These are phyloP conservation scores for Hemisphaericaspora lyxosophila DNA, from an alignment of 1,139 yeast genomes.

Conservation along the genomic window DNA sequence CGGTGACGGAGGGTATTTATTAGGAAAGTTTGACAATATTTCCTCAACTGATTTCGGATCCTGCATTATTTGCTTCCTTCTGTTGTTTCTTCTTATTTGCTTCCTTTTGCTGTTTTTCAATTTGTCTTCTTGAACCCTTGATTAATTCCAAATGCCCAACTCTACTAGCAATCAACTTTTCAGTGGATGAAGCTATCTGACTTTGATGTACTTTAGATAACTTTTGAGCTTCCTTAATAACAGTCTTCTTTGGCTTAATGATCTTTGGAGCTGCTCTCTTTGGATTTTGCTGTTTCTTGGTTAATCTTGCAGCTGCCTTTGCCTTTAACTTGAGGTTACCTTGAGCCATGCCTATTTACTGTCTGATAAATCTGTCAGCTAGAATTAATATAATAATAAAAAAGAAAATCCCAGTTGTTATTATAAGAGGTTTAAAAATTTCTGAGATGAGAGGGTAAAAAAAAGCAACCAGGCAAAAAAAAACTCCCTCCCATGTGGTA, in stretches of 20 bases:
- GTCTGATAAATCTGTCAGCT: neutral
- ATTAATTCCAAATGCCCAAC: constrained; percentile 94
- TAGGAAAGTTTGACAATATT: constrained; percentile 18
- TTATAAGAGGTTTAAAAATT: no score
- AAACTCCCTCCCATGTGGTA: no score
- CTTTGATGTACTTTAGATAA: constrained; percentile 66
- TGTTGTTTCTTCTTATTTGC: constrained; percentile 18
- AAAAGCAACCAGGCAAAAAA: no score
- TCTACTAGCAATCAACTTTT: constrained; percentile 78
- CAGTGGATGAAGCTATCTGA: constrained; percentile 71
- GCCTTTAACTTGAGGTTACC: constrained; percentile 51
- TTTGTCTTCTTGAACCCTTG: constrained; percentile 86
- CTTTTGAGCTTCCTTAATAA: constrained; percentile 43
- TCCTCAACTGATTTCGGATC: constrained; percentile 13
- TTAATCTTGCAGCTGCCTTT: constrained; percentile 49
- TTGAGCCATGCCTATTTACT: constrained; percentile 50
- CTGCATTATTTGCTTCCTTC: constrained; percentile 4
- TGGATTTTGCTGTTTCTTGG: constrained; percentile 58
- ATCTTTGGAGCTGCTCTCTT: constrained; percentile 69
- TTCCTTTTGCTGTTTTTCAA: constrained; percentile 56
- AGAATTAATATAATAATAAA: no score
- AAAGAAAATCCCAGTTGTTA: no score
- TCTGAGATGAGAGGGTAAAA: no score
- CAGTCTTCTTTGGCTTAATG: constrained; percentile 65
- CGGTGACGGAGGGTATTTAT: neutral